phyloP scores from a whole-genome alignment of 805 yeast species.

The Lipomyces lipofer region DNA sequence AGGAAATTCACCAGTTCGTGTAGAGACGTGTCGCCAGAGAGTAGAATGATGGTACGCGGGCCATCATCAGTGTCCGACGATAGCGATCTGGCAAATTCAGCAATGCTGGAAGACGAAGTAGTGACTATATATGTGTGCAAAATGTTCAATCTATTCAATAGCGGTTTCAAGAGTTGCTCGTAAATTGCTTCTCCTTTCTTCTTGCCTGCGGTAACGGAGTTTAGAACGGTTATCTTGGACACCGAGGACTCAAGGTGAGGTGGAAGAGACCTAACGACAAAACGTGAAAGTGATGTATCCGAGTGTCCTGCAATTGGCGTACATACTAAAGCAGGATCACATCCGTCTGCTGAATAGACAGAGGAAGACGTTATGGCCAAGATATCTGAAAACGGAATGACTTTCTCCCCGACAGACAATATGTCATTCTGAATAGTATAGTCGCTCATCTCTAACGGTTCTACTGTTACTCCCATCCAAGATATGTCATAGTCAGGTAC shows the following conservation, averaged over 20 bases:
- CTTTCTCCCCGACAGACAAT: too few species aligned
- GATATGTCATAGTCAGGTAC: too few species aligned
- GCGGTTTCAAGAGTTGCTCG: conserved; percentile 38
- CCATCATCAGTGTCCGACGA: conserved; percentile 15
- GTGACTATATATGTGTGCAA: conserved; percentile 43
- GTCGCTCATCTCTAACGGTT: too few species aligned
- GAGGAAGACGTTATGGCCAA: too few species aligned
- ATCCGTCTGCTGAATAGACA: too few species aligned
- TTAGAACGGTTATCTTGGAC: conserved; percentile 38
- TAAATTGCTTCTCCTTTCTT: conserved; percentile 35
- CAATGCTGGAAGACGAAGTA: conserved; percentile 35
- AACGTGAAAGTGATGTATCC: background rate
- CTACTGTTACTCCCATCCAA: too few species aligned
- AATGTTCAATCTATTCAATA: conserved; percentile 39
- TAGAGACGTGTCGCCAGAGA: conserved; percentile 87
- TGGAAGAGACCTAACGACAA: conserved; percentile 9
- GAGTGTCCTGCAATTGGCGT: background rate
- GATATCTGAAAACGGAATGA: background rate
- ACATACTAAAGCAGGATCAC: too few species aligned
- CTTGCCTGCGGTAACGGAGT: conserved; percentile 39
- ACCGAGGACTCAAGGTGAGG: conserved; percentile 8
- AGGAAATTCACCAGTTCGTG: conserved; percentile 69
- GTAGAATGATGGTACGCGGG: conserved; percentile 50
- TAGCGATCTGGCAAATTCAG: conserved; percentile 38
- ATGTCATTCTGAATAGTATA: too few species aligned